phyloP scores from a whole-genome alignment of 2,329 filamentous ascomycete species.

The Colletotrichum sp. region DNA sequence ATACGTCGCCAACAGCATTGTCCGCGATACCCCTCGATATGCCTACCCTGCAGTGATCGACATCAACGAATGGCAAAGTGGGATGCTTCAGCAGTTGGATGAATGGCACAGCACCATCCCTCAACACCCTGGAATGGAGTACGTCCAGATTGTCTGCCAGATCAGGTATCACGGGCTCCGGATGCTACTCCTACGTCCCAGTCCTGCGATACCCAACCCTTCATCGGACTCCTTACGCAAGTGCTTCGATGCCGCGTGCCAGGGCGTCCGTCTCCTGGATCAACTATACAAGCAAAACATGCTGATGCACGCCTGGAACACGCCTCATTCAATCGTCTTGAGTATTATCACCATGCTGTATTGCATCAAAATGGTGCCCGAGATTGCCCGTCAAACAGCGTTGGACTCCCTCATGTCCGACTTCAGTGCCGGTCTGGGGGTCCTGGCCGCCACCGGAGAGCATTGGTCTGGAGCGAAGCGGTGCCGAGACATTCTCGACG shows the following conservation, averaged over 20 bases:
- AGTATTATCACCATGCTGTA: constrained; percentile 56
- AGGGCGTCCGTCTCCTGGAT: constrained; percentile 44
- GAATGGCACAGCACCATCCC: constrained; percentile 35
- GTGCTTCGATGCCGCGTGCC: constrained; percentile 49
- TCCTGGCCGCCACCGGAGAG: constrained; percentile 56
- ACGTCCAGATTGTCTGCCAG: constrained; percentile 41
- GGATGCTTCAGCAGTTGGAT: constrained; percentile 43
- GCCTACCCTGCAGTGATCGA: constrained; percentile 52
- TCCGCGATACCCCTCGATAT: constrained; percentile 50
- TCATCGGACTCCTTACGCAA: constrained; percentile 39
- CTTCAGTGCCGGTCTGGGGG: constrained; percentile 46
- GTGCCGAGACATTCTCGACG: constrained; percentile 49
- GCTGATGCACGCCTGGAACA: constrained; percentile 53
- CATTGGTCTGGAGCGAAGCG: constrained; percentile 57
- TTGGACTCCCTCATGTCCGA: constrained; percentile 39
- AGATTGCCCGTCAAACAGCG: constrained; percentile 39
- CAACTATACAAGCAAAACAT: constrained; percentile 48
- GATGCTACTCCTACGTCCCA: constrained; percentile 56
- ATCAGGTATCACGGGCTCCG: constrained; percentile 53
- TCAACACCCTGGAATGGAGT: constrained; percentile 12
- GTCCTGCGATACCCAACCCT: constrained; percentile 55
- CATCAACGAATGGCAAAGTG: constrained; percentile 50
- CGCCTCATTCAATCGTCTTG: constrained; percentile 53
- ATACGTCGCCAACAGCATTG: constrained; percentile 59
- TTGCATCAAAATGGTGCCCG: constrained; percentile 51